Conservation (phyloP, 2,329 filamentous ascomycete genomes). For the Clonostachys solani region DNA sequence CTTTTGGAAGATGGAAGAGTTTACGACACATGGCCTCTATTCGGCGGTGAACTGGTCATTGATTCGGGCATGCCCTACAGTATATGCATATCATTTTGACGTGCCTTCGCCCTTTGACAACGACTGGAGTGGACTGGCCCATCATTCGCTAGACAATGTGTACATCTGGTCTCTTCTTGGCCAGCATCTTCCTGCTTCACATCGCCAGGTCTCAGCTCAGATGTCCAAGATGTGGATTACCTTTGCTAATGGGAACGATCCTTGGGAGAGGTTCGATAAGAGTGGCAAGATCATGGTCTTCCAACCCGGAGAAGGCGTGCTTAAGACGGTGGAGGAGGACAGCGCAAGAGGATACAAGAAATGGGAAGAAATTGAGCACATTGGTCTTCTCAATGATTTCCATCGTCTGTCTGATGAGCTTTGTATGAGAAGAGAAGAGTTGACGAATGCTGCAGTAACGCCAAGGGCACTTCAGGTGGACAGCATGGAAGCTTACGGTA, state of each 20-base stretch:
- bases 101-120: slow-evolving; percentile 12
- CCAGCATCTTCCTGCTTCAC: slow-evolving; percentile 1
- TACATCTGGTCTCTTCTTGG: slow-evolving; percentile 9
- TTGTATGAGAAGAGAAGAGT: not conserved
- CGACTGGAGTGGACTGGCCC: slow-evolving; percentile 10
- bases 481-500: not conserved
- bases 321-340: not conserved
- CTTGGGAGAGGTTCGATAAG: not conserved
- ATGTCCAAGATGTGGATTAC: not conserved
- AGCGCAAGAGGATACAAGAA: not conserved
- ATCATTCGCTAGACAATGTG: slow-evolving; percentile 12
- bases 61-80: not conserved
- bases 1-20: slow-evolving; percentile 7
- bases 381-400: not conserved
- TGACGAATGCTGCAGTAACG: not conserved
- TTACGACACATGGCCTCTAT: slow-evolving; percentile 9
- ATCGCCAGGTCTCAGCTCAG: not conserved
- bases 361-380: not conserved
- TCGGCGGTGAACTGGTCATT: slow-evolving; percentile 7
- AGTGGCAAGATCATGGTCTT: not conserved
- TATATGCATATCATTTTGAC: slow-evolving; percentile 12
- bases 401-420: not conserved
- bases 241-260: not conserved
- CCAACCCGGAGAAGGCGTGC: not conserved
- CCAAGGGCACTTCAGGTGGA: not conserved